phyloP scores from a whole-genome alignment of 73 alveolate species.

The Paramecium bursaria region DNA sequence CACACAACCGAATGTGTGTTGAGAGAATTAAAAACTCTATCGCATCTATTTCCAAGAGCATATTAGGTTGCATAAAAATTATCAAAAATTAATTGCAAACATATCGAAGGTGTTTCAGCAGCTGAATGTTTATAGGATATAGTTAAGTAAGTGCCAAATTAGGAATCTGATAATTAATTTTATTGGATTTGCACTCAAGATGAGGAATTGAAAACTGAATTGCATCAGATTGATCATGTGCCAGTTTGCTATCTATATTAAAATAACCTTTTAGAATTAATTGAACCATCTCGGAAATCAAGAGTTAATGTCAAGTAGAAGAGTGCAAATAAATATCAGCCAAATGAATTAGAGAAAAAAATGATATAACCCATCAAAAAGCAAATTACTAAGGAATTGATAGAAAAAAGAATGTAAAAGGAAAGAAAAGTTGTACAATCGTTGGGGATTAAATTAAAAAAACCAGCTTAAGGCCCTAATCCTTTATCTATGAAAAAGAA shows the following conservation, averaged over 20 bases:
- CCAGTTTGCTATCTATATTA: constrained; percentile 46
- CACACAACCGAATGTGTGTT: constrained; percentile 27
- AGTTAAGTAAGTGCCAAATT: neutral
- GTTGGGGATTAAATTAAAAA: constrained; percentile 2
- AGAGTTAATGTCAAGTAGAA: neutral
- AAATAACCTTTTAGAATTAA: constrained; percentile 43
- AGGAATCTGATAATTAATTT: constrained; percentile 9
- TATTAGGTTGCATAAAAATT: constrained; percentile 13
- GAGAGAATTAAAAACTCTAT: constrained; percentile 47
- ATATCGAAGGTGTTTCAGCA: constrained; percentile 45
- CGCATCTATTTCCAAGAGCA: constrained; percentile 42
- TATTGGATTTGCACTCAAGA: constrained; percentile 61
- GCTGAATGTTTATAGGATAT: constrained; percentile 40
- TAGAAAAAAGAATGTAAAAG: constrained; percentile 53
- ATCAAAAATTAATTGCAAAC: constrained; percentile 43
- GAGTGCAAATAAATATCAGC: constrained; percentile 7
- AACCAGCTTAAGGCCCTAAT: constrained; percentile 55
- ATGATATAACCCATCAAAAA: constrained; percentile 19
- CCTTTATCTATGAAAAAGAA: constrained; percentile 48
- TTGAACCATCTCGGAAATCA: constrained; percentile 23
- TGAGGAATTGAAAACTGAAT: constrained; percentile 38
- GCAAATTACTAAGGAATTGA: neutral
- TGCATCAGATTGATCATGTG: constrained; percentile 10
- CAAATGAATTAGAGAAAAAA: constrained; percentile 26
- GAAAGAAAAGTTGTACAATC: constrained; percentile 32